A percentile compares a stretch with the other conserved stretches of the same genome.
Evolutionary conservation across 2,329 filamentous ascomycete species (phyloP).

Genomic region (Fusarium austroafricanum): DNA sequence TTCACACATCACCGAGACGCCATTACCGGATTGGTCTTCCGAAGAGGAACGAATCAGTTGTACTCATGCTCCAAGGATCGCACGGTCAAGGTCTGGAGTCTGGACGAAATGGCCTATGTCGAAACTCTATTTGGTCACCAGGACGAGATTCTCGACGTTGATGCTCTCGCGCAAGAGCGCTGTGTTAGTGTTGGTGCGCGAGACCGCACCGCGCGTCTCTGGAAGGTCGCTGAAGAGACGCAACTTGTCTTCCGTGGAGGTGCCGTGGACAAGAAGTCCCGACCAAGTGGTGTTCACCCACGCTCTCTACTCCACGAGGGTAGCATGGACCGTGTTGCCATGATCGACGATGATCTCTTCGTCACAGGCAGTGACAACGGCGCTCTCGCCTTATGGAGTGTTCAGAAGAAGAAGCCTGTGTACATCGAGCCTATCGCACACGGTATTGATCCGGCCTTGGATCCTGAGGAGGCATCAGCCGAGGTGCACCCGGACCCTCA

Average conservation of each 20-base stretch:
- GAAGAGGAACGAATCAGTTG: slow-evolving; percentile 87
- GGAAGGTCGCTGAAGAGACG: slow-evolving; percentile 96
- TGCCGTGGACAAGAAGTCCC: slow-evolving; percentile 67
- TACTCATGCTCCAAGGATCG: slow-evolving; percentile 92
- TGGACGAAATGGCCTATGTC: slow-evolving; percentile 92
- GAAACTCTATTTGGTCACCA: slow-evolving; percentile 98
- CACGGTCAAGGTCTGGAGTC: slow-evolving; percentile 94
- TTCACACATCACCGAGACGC: slow-evolving; percentile 94
- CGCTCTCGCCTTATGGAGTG: slow-evolving; percentile 84
- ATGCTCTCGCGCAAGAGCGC: slow-evolving; percentile 84
- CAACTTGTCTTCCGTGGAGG: slow-evolving; percentile 95
- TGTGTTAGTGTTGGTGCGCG: slow-evolving; percentile 91
- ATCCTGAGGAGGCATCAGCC: slow-evolving; percentile 77
- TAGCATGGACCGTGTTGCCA: slow-evolving; percentile 90
- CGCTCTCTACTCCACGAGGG: slow-evolving; percentile 76
- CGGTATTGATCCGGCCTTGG: slow-evolving; percentile 80
- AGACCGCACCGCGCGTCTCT: slow-evolving; percentile 90
- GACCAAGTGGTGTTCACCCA: slow-evolving; percentile 55
- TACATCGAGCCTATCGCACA: slow-evolving; percentile 84
- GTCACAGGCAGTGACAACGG: slow-evolving; percentile 96
- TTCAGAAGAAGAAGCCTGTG: slow-evolving; percentile 94
- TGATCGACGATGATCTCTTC: slow-evolving; percentile 89
- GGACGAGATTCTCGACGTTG: slow-evolving; percentile 86
- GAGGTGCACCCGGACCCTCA: slow-evolving; percentile 71
- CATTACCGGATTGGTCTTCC: slow-evolving; percentile 86